Evolutionary conservation across 1,139 yeast genomes (phyloP).

Genomic region (Hanseniaspora sp.): DNA sequence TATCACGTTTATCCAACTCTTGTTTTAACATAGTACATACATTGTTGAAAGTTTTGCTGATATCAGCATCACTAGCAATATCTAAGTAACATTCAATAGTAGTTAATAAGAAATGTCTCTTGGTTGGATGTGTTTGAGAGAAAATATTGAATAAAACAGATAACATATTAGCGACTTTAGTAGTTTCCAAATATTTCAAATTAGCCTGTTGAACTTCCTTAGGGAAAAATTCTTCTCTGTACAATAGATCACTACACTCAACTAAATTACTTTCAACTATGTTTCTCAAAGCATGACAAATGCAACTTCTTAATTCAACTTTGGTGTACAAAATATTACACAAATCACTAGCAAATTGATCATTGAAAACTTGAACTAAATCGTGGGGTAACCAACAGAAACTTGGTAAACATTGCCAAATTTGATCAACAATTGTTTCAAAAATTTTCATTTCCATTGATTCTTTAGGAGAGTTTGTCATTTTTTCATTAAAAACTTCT

Average conservation of each 20-base stretch:
- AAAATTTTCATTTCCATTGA: slow-evolving; percentile 65
- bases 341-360: slow-evolving; percentile 64
- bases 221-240: slow-evolving; percentile 34
- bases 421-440: slow-evolving; percentile 74
- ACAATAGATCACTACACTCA: slow-evolving; percentile 15
- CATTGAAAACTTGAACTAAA: slow-evolving; percentile 50
- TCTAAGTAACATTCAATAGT: slow-evolving; percentile 72
- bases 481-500: slow-evolving; percentile 41
- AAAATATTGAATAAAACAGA: slow-evolving; percentile 86
- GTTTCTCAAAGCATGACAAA: slow-evolving; percentile 70
- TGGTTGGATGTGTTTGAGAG: slow-evolving; percentile 72
- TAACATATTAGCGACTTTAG: slow-evolving; percentile 61
- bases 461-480: slow-evolving; percentile 33
- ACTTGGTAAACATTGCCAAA: slow-evolving; percentile 84
- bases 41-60: slow-evolving; percentile 69
- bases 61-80: slow-evolving; percentile 55
- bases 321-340: slow-evolving; percentile 66
- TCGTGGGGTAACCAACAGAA: slow-evolving; percentile 84
- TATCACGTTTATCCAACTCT: slow-evolving; percentile 56
- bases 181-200: slow-evolving; percentile 45
- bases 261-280: slow-evolving; percentile 71
- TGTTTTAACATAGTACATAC: slow-evolving; percentile 68
- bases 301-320: slow-evolving; percentile 60
- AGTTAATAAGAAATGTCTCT: slow-evolving; percentile 74
- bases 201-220: slow-evolving; percentile 44